Percentiles rank a stretch among this genome's conserved stretches.
Conservation (phyloP, 2,329 filamentous ascomycete genomes). For the Podosphaera fusca region DNA sequence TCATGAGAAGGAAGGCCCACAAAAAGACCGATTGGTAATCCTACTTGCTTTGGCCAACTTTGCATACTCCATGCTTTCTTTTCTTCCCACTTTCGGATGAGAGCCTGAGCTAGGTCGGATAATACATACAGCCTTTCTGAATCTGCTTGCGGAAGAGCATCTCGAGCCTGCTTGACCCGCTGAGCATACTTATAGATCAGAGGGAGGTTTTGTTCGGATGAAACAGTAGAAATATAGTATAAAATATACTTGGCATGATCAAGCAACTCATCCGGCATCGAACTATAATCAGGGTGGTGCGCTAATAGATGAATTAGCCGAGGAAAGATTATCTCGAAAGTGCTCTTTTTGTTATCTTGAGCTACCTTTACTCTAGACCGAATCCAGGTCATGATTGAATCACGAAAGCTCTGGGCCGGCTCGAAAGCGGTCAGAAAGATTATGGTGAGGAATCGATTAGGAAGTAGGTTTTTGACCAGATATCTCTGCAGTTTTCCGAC, state of each 20-base stretch:
- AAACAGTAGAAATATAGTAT: slow-evolving; percentile 66
- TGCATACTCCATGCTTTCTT: slow-evolving; percentile 69
- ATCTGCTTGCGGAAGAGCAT: slow-evolving; percentile 44
- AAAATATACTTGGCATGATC: slow-evolving; percentile 77
- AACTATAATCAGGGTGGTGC: slow-evolving; percentile 75
- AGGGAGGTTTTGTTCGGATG: slow-evolving; percentile 67
- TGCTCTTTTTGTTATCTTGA: slow-evolving; percentile 30
- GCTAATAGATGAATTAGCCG: slow-evolving; percentile 71
- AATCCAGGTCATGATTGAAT: slow-evolving; percentile 67
- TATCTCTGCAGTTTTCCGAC: slow-evolving; percentile 78
- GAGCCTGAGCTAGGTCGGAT: slow-evolving; percentile 63
- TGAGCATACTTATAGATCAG: slow-evolving; percentile 84
- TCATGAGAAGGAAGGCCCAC: slow-evolving; percentile 50
- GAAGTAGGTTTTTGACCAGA: slow-evolving; percentile 47
- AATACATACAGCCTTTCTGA: slow-evolving; percentile 66
- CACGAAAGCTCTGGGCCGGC: slow-evolving; percentile 48
- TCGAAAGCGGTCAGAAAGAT: slow-evolving; percentile 85
- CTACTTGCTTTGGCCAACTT: slow-evolving; percentile 58
- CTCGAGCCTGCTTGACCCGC: slow-evolving; percentile 70
- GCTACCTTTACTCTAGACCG: slow-evolving; percentile 54
- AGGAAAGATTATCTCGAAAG: slow-evolving; percentile 62
- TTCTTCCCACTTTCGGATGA: slow-evolving; percentile 71
- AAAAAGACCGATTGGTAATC: slow-evolving; percentile 61
- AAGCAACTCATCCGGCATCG: slow-evolving; percentile 40
- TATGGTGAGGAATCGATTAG: slow-evolving; percentile 64